Evolutionary conservation across 139 green algal species (phyloP).

Genomic region (Auxenochlorella protothecoides): DNA sequence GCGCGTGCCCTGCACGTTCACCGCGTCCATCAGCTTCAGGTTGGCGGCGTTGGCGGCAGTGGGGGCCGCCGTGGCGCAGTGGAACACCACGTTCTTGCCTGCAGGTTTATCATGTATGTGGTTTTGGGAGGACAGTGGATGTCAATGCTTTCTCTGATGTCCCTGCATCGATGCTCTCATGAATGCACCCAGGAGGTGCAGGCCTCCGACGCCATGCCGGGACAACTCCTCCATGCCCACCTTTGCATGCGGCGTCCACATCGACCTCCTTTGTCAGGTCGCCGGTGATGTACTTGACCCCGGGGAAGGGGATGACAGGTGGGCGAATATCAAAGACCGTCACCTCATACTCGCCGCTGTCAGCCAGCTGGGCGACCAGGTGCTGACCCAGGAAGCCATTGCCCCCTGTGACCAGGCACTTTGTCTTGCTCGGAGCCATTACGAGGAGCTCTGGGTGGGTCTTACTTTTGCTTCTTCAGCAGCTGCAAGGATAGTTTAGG

Average conservation of each 20-base stretch:
- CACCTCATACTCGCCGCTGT: constrained; percentile 46
- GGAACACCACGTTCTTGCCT: constrained; percentile 72
- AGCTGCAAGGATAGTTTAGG: no score
- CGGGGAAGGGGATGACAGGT: neutral
- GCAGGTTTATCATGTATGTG: neutral
- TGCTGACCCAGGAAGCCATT: constrained; percentile 75
- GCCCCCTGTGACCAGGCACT: constrained; percentile 65
- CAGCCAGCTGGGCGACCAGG: constrained; percentile 60
- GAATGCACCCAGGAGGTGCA: neutral
- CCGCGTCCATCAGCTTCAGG: constrained; percentile 65
- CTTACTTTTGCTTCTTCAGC: no score
- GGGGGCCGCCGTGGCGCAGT: constrained; percentile 70
- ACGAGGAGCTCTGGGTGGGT: no score
- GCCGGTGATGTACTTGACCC: constrained; percentile 30
- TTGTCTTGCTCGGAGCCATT: constrained; percentile 5
- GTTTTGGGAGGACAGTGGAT: no score
- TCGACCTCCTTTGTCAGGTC: constrained; percentile 48
- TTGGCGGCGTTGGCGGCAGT: constrained; percentile 60
- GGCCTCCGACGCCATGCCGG: neutral
- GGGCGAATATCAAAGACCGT: constrained; percentile 65
- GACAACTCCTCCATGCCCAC: constrained; percentile 2
- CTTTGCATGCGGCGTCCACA: constrained; percentile 25
- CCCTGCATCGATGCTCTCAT: no score
- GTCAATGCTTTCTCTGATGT: no score
- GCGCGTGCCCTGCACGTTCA: constrained; percentile 76